These are phyloP conservation scores for Penstemon barbatus DNA, from an alignment of 257 asterid genomes.

Conservation along the genomic window DNA sequence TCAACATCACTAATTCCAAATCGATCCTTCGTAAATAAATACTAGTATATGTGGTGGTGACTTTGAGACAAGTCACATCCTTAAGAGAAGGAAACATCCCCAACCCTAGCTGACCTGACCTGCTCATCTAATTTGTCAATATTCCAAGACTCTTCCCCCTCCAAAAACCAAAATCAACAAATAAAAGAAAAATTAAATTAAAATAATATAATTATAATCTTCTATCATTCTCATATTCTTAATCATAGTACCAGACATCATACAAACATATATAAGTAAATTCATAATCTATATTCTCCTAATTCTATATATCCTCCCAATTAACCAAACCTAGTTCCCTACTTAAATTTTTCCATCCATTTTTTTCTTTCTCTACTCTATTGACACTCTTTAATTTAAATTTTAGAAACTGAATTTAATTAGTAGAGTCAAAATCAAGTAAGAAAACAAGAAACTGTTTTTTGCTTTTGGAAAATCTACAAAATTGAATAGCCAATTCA, in stretches of 20 bases:
- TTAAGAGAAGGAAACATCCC: neutral
- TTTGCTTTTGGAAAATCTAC: slow-evolving; percentile 35
- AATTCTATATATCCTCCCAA: too few species aligned
- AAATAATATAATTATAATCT: too few species aligned
- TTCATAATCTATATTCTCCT: too few species aligned
- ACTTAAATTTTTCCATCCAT: too few species aligned
- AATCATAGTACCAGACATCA: too few species aligned
- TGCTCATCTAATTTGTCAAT: too few species aligned
- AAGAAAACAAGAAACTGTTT: slow-evolving; percentile 40
- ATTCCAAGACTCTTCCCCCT: neutral
- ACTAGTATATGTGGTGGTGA: neutral
- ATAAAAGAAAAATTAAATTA: too few species aligned
- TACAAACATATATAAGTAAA: too few species aligned
- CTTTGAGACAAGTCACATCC: neutral
- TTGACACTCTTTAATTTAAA: too few species aligned
- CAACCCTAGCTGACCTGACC: neutral
- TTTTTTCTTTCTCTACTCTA: too few species aligned
- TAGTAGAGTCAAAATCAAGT: slow-evolving; percentile 57
- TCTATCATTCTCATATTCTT: too few species aligned
- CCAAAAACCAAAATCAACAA: neutral
- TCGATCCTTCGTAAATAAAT: neutral
- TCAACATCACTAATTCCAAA: neutral
- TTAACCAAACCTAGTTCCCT: too few species aligned
- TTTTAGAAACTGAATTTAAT: slow-evolving; percentile 27
- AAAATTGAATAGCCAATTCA: slow-evolving; percentile 22